A percentile compares a stretch with the other conserved stretches of the same genome.
Conservation (phyloP, 2,329 filamentous ascomycete species). For the Tolypocladium cylindrosporum region DNA sequence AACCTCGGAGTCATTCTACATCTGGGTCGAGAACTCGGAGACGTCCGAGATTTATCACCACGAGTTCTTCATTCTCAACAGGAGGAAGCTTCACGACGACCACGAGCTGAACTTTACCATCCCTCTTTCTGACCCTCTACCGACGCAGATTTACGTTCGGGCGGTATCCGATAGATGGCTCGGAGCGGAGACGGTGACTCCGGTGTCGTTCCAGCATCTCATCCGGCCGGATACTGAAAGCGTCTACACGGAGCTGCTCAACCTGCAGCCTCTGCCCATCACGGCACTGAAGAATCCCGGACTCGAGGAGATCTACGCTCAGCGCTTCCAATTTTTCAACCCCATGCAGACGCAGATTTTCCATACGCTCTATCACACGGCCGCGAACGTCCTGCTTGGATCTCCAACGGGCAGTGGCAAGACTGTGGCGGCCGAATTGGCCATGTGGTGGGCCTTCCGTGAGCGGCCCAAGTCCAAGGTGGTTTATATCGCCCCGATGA, state of each 20-base stretch:
- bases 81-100: constrained; percentile 86
- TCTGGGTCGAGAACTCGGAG: constrained; percentile 98
- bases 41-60: constrained; percentile 97
- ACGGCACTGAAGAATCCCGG: constrained; percentile 77
- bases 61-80: constrained; percentile 88
- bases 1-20: constrained; percentile 91
- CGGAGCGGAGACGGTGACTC: constrained; percentile 88
- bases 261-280: constrained; percentile 82
- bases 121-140: constrained; percentile 82
- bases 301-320: constrained; percentile 77
- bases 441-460: constrained; percentile 99
- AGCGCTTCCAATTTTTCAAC: constrained; percentile 94
- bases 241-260: constrained; percentile 87
- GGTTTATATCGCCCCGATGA: constrained; percentile 99
- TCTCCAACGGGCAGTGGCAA: constrained; percentile 97
- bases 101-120: constrained; percentile 98
- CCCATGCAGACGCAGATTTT: constrained; percentile 99
- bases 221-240: constrained; percentile 97
- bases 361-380: constrained; percentile 87
- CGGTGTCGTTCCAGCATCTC: constrained; percentile 94
- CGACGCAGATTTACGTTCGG: constrained; percentile 91
- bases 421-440: constrained; percentile 88
- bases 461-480: constrained; percentile 93
- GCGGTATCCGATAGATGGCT: constrained; percentile 94
- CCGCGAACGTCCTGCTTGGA: constrained; percentile 84